These are phyloP conservation scores for Beauveria medogensis DNA, from an alignment of 2,329 filamentous ascomycete species.

Conservation along the genomic window DNA sequence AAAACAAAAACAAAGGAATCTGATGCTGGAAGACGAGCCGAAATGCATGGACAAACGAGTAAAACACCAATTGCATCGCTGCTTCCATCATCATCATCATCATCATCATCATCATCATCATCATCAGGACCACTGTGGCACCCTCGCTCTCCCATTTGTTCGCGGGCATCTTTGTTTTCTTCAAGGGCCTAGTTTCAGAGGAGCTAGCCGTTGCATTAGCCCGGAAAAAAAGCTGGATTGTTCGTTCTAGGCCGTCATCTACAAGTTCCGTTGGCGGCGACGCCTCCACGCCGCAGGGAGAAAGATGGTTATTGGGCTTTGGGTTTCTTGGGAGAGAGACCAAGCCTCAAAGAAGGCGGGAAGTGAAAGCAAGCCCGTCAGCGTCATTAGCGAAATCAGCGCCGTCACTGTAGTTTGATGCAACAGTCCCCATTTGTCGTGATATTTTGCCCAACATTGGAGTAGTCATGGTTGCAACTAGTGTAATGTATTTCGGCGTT, in stretches of 20 bases:
- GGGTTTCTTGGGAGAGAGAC: no score
- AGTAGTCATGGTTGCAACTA: no score
- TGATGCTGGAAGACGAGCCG: not conserved
- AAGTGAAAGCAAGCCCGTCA: not conserved
- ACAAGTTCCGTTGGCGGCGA: not conserved
- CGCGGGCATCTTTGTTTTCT: not conserved
- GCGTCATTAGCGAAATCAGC: not conserved
- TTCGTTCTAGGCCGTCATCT: slow-evolving; percentile 6
- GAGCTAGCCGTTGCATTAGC: slow-evolving; percentile 1
- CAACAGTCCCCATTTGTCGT: not conserved
- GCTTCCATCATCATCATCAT: no score
- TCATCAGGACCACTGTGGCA: no score
- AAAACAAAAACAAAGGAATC: not conserved
- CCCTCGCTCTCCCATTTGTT: not conserved
- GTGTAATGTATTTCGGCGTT: no score
- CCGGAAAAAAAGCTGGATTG: not conserved
- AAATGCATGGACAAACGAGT: no score
- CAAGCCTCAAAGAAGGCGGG: not conserved
- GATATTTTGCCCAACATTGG: not conserved
- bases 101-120: no score
- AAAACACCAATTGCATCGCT: no score
- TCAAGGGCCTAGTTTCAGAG: not conserved
- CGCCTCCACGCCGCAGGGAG: not conserved
- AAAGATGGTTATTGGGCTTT: no score
- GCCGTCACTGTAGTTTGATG: not conserved